Base-by-base conservation (phyloP, 129 eudicot genomes). In the Lactuca sativa region DNA sequence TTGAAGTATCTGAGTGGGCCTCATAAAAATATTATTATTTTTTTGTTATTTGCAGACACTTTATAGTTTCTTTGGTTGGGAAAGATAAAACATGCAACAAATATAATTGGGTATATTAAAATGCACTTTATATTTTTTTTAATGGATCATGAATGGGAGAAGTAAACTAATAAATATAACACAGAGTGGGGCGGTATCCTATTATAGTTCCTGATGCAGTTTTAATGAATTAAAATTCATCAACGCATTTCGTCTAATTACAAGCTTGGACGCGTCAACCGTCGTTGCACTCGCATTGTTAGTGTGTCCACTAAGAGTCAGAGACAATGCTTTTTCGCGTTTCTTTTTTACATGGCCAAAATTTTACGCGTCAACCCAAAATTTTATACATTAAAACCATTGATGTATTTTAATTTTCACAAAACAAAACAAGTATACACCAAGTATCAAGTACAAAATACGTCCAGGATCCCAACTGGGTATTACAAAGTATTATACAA, bases 131-230 rank as follows among this genome's bases (percentile, higher is more conserved):
- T 3, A 4, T 36, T 15, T 38, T 31, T 38, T 53, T 10, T 30
- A 68, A 40, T 41, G 36, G 21, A 69, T 62, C 15, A 61, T 77
- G 51, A 41, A 61, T 62, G 40, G 17, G 33, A 69, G 25, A 63
- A 54, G 81, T 69, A 76, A 77, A 69, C 71, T 32, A 4, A 62
- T 8, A 40, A 66, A 58, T 57, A 36, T 53, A 59, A 48, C 5
- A 37, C 61, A 17, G 65, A 62, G 80, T 77, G 71, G 81, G 76
- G 81, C 81, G 76, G 81, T 69, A 61, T 68, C 64, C 51, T 52
- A 53, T 30, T 60, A 21, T 73, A 43, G 58, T 52, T 44, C 10
- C 17, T 11, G 4, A 15, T 64, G 71, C 16, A 64, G 58, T 74
- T 51, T 2, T 37, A 17, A 53, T 54, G 47, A 73, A 51, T 32